phyloP scores from a whole-genome alignment of 345 rosid species.

The Lepidium africanum region DNA sequence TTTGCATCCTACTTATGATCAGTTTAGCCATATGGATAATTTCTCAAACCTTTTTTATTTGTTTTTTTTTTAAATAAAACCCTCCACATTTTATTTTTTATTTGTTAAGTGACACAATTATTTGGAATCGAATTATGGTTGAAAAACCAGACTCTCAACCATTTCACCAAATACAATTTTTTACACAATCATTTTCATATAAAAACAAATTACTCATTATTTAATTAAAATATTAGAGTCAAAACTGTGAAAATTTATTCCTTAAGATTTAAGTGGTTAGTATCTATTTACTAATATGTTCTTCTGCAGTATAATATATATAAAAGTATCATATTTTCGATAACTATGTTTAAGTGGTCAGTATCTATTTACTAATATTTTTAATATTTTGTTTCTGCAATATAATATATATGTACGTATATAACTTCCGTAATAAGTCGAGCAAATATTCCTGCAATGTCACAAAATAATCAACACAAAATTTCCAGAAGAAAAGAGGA shows the following conservation, averaged over 20 bases:
- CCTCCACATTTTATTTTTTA: too few species aligned
- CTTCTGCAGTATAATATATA: background rate
- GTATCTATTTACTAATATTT: background rate
- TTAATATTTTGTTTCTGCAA: too few species aligned
- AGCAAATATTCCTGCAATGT: slow-evolving; percentile 3
- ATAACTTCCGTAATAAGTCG: background rate
- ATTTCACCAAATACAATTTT: too few species aligned
- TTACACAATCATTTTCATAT: background rate
- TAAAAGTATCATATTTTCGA: background rate
- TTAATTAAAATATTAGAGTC: background rate
- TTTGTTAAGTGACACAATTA: too few species aligned
- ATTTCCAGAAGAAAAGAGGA: background rate
- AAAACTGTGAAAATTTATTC: background rate
- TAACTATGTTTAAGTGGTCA: background rate
- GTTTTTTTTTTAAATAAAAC: too few species aligned
- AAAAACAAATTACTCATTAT: background rate
- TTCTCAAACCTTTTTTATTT: background rate
- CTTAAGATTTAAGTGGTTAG: background rate
- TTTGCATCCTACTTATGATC: background rate
- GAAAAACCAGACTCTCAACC: too few species aligned
- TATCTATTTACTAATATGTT: background rate
- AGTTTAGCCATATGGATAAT: background rate
- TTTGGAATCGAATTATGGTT: too few species aligned
- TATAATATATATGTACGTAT: background rate
- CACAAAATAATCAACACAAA: background rate